A percentile compares a stretch with the other conserved stretches of the same genome.
phyloP scores from a whole-genome alignment of 192 early-diverging fungal genomes.

The Backusella parvicylindrica region DNA sequence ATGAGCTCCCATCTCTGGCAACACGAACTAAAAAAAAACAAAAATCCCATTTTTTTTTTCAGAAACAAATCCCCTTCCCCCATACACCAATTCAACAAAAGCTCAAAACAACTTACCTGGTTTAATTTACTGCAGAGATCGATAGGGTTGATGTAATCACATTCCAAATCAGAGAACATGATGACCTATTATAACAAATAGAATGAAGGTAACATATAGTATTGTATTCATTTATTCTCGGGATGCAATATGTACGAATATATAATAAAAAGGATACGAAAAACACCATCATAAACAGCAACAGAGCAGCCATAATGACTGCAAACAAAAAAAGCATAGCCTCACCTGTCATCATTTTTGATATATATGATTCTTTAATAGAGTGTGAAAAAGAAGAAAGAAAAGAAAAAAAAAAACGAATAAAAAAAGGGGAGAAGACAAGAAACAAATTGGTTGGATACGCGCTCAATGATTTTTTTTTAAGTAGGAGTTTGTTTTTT shows the following conservation, averaged over 20 bases:
- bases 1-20: constrained; percentile 90
- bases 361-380: not conserved
- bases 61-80: not conserved
- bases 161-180: constrained; percentile 72
- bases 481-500: not conserved
- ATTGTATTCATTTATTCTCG: not conserved
- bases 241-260: not conserved
- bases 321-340: constrained; percentile 87
- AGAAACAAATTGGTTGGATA: not conserved
- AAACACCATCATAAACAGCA: constrained; percentile 95
- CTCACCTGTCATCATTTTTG: constrained; percentile 50
- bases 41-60: not conserved
- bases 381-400: not conserved
- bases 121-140: constrained; percentile 97
- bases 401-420: not conserved
- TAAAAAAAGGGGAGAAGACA: not conserved
- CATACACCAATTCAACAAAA: not conserved
- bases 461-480: not conserved
- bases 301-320: constrained; percentile 84
- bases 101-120: constrained; percentile 52
- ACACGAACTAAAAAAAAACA: constrained; percentile 72
- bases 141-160: constrained; percentile 99
- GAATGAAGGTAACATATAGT: constrained; percentile 7
- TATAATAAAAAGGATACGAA: constrained; percentile 66
- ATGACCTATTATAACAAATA: constrained; percentile 30